Conservation (phyloP, 2,329 filamentous ascomycete genomes). For the Purpureocillium takamizusanense region DNA sequence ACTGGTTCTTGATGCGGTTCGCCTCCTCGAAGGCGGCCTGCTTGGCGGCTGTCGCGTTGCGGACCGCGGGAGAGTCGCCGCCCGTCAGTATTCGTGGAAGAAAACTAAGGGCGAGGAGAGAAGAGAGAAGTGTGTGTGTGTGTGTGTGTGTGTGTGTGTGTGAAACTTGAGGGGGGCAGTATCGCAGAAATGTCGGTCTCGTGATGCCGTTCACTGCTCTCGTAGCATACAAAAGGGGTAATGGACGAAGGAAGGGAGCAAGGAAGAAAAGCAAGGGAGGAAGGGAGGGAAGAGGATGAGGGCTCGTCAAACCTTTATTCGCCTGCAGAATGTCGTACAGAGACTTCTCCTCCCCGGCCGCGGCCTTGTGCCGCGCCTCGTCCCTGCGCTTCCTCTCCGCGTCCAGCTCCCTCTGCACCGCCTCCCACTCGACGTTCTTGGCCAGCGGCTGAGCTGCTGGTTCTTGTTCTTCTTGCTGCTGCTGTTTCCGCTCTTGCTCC, state of each 20-base stretch:
- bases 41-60: constrained; percentile 67
- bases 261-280: no score
- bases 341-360: constrained; percentile 43
- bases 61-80: no score
- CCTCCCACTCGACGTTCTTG: constrained; percentile 47
- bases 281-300: neutral
- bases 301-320: constrained; percentile 71
- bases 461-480: constrained; percentile 4
- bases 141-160: no score
- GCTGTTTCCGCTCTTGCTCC: neutral
- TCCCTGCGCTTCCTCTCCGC: constrained; percentile 46
- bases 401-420: constrained; percentile 56
- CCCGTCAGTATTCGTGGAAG: no score
- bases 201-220: no score
- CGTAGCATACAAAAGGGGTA: no score
- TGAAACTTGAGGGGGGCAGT: no score
- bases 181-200: no score
- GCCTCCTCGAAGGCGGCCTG: constrained; percentile 76
- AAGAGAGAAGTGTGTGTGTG: no score
- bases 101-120: no score
- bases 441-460: constrained; percentile 8
- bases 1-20: constrained; percentile 64
- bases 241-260: no score
- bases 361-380: constrained; percentile 34
- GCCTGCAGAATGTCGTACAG: constrained; percentile 70